Base-by-base conservation (phyloP, 176 grass and related monocot species). In the Pharus latifolius region DNA sequence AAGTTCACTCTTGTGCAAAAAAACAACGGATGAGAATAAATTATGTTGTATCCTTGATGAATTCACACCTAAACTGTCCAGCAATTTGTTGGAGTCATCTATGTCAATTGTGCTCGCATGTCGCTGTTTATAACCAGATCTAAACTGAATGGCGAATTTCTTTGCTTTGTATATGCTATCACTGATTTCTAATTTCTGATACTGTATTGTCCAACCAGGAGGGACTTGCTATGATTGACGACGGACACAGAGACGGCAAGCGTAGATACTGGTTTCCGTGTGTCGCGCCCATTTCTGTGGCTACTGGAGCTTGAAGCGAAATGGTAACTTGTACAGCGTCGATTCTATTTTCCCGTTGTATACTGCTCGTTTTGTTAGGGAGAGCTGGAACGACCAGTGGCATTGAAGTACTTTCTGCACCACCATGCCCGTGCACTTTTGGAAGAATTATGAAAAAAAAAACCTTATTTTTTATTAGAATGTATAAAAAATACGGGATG, bases 201-300 rank as follows among this genome's bases (percentile, higher is more conserved):
- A 31, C 12, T 50, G 32, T 63, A 56, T 49, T 41, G 41, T 8
- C 50, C 16, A 37, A 55, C 16, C 84, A 98, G 95, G 95, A 93
- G 56, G 95, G 95, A 49, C 90, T 98, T 75, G 90, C 87, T 40
- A 98, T 98, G 95, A 98, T 98, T 11, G 95, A 98, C 18, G 87
- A 91, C 70, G 95, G 95, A 7, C 90, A 98, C 76, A 90, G 62
- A 76, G 94, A 98, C 10, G 81, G 78, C 33, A 90, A 82, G 46
- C 86, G 84, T 23, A 81, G 87, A 63, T 93, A 93, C 65, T 98
- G 95, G 95, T 98, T 98, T 77, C 90, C 95, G 3, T 98, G 89
- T 29, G 90, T 91, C 48, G 83, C 90, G 44, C 40, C 86, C 64
- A 93, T 79, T 46, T 85, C 90, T 12, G 78, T 84, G 6, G 63